Evolutionary conservation across 1,139 yeast genomes (phyloP), one percentile per base, ranked within the genome.

Genomic region (Blastobotrys aristatus): DNA sequence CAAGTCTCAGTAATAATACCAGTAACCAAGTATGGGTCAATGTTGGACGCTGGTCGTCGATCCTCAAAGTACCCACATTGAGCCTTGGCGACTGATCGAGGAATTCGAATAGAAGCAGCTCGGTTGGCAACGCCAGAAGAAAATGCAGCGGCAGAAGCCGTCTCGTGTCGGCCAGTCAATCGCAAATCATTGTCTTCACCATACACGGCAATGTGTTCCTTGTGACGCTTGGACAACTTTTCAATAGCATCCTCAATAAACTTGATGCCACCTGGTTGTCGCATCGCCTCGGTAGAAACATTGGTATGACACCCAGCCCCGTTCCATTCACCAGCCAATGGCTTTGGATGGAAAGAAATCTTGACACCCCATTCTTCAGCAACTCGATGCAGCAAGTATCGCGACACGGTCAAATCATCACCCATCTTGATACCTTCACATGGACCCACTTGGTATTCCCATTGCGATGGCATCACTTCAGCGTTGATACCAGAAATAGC

Each of bases 221-320:
- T 79, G 74, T 92, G 98, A 78, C 97, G 89, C 79, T 84, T 84
- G 63, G 96, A 85, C 66, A 92, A 82, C 77, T 88, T 88, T 68
- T 84, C 88, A 64, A 92, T 81, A 54, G 98, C 97, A 53, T 76
- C 84, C 65, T 92, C 96, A 67, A 92, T 92, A 71, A 73, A 74
- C 74, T 87, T 85, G 89, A 90, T 87, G 68, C 98, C 98, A 71
- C 98, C 98, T 67, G 89, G 85, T 40, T 69, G 71, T 78, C 98
- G 88, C 97, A 90, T 92, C 47, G 67, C 68, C 72, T 77, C 80
- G 63, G 98, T 92, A 47, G 97, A 89, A 56, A 92, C 97, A 71
- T 92, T 92, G 70, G 98, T 92, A 76, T 92, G 98, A 79, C 97
- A 90, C 65, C 98, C 98, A 70, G 98, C 97, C 77, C 98, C 98